These are phyloP conservation scores for Lentithecium fluviatile DNA, from an alignment of 495 filamentous ascomycete species.

Conservation along the genomic window DNA sequence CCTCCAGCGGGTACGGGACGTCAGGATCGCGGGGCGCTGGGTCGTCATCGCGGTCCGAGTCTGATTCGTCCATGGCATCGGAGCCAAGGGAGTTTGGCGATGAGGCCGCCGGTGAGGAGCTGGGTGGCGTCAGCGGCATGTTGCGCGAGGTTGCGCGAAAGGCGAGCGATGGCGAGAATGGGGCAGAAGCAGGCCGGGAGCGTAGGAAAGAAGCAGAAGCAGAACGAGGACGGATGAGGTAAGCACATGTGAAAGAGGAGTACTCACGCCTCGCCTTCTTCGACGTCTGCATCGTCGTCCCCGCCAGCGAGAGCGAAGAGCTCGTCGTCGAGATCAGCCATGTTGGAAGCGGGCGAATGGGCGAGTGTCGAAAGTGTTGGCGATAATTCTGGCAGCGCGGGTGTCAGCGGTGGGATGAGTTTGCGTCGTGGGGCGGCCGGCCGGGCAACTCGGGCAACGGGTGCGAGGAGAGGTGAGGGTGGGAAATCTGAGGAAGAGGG, in stretches of 20 bases:
- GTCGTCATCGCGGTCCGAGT: slow-evolving; percentile 62
- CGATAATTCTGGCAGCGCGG: neutral
- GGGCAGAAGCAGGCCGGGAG: slow-evolving; percentile 2
- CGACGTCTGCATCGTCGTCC: slow-evolving; percentile 51
- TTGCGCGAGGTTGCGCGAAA: slow-evolving; percentile 1
- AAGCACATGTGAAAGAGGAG: slow-evolving; percentile 11
- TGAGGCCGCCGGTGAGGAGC: slow-evolving; percentile 63
- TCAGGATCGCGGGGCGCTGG: slow-evolving; percentile 54
- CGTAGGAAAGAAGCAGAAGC: neutral
- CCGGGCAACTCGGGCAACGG: neutral
- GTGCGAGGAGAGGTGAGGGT: neutral
- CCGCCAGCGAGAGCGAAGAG: slow-evolving; percentile 81
- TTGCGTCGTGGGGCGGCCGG: too few species aligned
- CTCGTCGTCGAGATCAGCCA: slow-evolving; percentile 68
- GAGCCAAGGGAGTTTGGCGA: slow-evolving; percentile 76
- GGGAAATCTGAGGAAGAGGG: slow-evolving; percentile 1
- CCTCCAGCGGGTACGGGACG: slow-evolving; percentile 82
- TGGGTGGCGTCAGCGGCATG: slow-evolving; percentile 40
- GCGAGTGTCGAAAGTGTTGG: neutral
- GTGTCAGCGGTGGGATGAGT: too few species aligned
- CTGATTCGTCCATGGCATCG: slow-evolving; percentile 86
- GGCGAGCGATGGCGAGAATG: slow-evolving; percentile 18
- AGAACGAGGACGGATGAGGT: neutral
- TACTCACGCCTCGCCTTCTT: slow-evolving; percentile 84
- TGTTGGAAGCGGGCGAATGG: slow-evolving; percentile 8